Conservation (phyloP, 768 basidiomycete genomes). For the Amanita subjunquillea region DNA sequence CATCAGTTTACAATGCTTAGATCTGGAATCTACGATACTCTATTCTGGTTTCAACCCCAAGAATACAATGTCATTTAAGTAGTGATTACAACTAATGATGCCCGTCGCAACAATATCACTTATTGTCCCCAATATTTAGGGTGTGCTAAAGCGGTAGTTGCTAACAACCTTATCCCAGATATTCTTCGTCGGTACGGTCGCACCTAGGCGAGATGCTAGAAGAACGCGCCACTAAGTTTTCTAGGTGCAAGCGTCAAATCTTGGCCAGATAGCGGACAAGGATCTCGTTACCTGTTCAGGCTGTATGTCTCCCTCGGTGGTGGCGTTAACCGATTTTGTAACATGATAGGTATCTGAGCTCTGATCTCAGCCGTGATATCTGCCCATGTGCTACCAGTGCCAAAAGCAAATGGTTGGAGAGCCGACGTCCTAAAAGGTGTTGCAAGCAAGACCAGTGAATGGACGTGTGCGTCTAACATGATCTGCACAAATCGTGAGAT, state of each 20-base stretch:
- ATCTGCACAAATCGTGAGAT: conserved; percentile 26
- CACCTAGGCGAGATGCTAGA: conserved; percentile 65
- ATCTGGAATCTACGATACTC: neutral
- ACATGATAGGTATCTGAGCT: conserved; percentile 80
- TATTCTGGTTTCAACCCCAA: conserved; percentile 1
- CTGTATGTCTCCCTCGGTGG: conserved; percentile 94
- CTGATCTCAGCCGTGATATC: conserved; percentile 72
- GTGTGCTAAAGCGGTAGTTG: conserved; percentile 22
- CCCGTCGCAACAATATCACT: neutral
- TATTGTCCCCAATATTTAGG: neutral
- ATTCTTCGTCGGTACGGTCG: conserved; percentile 58
- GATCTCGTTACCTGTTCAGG: conserved; percentile 59
- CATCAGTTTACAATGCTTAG: neutral
- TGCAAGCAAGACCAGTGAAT: conserved; percentile 76
- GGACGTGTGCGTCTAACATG: conserved; percentile 83
- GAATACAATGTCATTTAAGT: neutral
- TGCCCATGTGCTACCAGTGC: conserved; percentile 50
- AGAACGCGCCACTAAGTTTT: conserved; percentile 80
- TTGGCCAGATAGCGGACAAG: neutral
- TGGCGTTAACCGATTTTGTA: conserved; percentile 79
- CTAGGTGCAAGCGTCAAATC: conserved; percentile 20
- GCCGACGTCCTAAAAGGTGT: conserved; percentile 68
- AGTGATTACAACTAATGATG: neutral
- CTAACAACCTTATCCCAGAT: conserved; percentile 68
- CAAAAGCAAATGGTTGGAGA: conserved; percentile 73